These are phyloP conservation scores for Spiraea crenata DNA, from an alignment of 331 rosid genomes.

Conservation along the genomic window DNA sequence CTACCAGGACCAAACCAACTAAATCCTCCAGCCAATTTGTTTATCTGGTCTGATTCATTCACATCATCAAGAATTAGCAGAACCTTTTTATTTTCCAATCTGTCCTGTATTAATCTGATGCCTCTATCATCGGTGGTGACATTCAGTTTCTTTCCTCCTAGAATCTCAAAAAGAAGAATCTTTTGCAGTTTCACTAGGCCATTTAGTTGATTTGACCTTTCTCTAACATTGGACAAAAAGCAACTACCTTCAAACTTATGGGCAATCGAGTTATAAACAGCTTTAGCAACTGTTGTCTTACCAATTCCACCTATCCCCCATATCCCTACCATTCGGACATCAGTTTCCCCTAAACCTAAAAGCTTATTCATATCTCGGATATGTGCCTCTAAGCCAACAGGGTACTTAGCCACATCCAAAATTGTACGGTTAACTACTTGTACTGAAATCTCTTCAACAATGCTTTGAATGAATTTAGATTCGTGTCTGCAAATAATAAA, in stretches of 20 bases:
- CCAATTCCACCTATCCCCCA: not conserved
- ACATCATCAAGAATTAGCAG: not conserved
- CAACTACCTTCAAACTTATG: not conserved
- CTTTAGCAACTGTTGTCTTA: no score
- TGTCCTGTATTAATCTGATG: not conserved
- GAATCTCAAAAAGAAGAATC: not conserved
- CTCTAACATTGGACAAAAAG: not conserved
- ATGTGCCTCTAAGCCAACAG: not conserved
- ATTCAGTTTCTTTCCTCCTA: not conserved
- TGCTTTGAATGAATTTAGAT: no score
- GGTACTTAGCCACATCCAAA: not conserved
- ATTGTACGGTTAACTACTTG: not conserved
- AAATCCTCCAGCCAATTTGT: not conserved
- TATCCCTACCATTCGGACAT: not conserved
- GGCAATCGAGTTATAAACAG: not conserved
- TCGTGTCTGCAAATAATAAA: no score
- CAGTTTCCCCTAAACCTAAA: not conserved
- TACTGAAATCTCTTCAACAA: not conserved
- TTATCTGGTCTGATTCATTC: not conserved
- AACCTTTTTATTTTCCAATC: not conserved
- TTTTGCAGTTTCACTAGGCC: not conserved
- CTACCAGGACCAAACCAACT: not conserved
- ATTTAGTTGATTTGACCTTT: not conserved
- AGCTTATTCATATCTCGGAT: not conserved
- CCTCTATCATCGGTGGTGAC: not conserved